Evolutionary conservation across 179 eudicot genomes (phyloP).

Genomic region (Camellia oleifera): DNA sequence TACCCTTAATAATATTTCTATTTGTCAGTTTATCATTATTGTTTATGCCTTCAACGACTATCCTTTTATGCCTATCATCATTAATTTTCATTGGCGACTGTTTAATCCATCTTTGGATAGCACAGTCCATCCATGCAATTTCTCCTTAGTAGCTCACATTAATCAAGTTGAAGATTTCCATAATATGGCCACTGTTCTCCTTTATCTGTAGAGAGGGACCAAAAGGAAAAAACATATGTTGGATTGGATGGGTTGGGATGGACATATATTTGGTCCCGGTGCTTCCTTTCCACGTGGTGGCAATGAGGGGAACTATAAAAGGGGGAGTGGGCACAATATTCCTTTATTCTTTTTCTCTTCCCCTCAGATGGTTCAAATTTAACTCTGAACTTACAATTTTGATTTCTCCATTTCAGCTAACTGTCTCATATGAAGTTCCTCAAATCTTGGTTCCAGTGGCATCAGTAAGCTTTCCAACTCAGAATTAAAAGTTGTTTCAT

Average conservation of each 20-base stretch:
- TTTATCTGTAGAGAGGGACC: neutral
- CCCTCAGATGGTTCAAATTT: constrained; percentile 1
- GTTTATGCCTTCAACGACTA: neutral
- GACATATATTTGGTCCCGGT: neutral
- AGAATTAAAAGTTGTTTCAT: neutral
- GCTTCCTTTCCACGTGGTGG: neutral
- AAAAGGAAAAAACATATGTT: neutral
- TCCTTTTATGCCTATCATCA: neutral
- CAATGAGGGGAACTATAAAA: neutral
- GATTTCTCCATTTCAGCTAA: constrained; percentile 54
- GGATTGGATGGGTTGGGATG: neutral
- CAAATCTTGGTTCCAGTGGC: constrained; percentile 80
- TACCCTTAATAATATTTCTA: constrained; percentile 11
- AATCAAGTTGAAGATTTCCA: neutral
- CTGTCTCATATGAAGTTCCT: constrained; percentile 96
- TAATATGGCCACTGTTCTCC: neutral
- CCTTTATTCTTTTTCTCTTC: constrained; percentile 7
- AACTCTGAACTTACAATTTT: neutral
- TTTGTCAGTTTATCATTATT: neutral
- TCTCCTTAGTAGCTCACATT: neutral
- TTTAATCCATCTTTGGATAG: neutral
- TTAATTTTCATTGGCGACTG: neutral
- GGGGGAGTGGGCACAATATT: neutral
- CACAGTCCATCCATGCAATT: neutral
- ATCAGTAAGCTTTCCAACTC: constrained; percentile 60